Conservation (phyloP, 2,329 filamentous ascomycete species). For the Leptographium radiaticola region DNA sequence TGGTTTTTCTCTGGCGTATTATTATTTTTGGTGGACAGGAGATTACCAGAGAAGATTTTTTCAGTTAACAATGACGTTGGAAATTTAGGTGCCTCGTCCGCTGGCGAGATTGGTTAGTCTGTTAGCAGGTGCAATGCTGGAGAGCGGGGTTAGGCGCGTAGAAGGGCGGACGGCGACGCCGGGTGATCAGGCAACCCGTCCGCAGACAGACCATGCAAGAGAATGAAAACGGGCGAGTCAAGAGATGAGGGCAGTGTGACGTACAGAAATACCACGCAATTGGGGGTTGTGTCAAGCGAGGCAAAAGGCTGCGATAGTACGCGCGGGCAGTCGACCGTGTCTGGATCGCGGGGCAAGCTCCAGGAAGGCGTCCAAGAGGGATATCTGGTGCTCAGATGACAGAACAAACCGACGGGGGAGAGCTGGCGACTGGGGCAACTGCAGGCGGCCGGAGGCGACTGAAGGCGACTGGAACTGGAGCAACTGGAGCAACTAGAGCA, state of each 20-base stretch:
- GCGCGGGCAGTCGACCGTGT: no score
- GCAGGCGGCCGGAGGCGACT: background rate
- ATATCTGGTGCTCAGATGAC: no score
- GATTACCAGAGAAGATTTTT: slow-evolving; percentile 4
- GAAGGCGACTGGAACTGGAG: no score
- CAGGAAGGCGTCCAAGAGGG: no score
- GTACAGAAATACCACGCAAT: background rate
- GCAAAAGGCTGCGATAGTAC: no score
- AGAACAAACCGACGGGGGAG: no score
- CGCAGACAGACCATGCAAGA: background rate
- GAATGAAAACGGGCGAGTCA: background rate
- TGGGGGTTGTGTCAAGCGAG: no score
- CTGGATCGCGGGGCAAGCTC: no score
- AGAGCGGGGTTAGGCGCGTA: slow-evolving; percentile 10
- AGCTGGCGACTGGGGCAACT: no score
- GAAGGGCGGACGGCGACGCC: background rate
- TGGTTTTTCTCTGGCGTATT: background rate
- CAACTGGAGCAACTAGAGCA: no score
- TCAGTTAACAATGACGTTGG: slow-evolving; percentile 12
- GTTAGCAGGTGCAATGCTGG: slow-evolving; percentile 4
- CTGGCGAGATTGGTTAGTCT: slow-evolving; percentile 3
- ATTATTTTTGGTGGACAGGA: slow-evolving; percentile 5
- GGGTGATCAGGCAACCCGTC: background rate
- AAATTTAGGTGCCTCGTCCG: slow-evolving; percentile 1
- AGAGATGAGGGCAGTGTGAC: background rate